Conservation (phyloP, 371 early-diverging fungal species). For the Apophysomyces trapeziformis region DNA sequence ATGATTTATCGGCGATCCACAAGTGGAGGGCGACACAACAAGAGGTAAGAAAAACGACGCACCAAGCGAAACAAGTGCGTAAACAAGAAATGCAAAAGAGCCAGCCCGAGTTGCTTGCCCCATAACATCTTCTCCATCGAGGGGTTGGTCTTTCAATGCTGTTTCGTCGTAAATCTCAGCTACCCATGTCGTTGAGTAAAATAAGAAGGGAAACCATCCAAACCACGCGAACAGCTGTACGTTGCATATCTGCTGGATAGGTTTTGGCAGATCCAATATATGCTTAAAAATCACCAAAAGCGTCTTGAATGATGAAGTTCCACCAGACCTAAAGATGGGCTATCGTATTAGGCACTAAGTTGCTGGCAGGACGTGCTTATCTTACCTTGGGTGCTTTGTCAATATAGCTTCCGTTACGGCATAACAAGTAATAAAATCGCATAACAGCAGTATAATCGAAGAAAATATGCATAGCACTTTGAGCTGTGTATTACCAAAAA, state of each 20-base stretch:
- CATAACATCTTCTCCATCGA: slow-evolving; percentile 47
- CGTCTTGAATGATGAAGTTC: slow-evolving; percentile 32
- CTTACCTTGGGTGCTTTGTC: slow-evolving; percentile 35
- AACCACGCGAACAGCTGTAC: slow-evolving; percentile 95
- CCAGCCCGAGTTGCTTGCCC: slow-evolving; percentile 83
- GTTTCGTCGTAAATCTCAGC: slow-evolving; percentile 62
- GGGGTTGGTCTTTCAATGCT: slow-evolving; percentile 12
- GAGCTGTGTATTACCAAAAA: slow-evolving; percentile 82
- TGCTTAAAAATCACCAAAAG: slow-evolving; percentile 39
- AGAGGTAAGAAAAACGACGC: slow-evolving; percentile 78
- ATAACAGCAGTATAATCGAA: slow-evolving; percentile 58
- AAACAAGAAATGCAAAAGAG: slow-evolving; percentile 81
- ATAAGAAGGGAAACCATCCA: slow-evolving; percentile 96
- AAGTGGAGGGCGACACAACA: slow-evolving; percentile 33
- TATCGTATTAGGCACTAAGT: neutral
- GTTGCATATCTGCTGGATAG: slow-evolving; percentile 79
- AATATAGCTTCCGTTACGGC: slow-evolving; percentile 58
- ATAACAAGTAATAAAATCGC: slow-evolving; percentile 74
- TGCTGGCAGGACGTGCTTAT: neutral
- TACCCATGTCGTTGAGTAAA: slow-evolving; percentile 86
- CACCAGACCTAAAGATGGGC: neutral
- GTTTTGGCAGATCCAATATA: slow-evolving; percentile 67
- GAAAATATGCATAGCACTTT: slow-evolving; percentile 83
- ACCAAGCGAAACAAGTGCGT: slow-evolving; percentile 75
- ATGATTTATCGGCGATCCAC: neutral